phyloP scores from a whole-genome alignment of 805 yeast species.

The Wickerhamomyces rabaulensis region DNA sequence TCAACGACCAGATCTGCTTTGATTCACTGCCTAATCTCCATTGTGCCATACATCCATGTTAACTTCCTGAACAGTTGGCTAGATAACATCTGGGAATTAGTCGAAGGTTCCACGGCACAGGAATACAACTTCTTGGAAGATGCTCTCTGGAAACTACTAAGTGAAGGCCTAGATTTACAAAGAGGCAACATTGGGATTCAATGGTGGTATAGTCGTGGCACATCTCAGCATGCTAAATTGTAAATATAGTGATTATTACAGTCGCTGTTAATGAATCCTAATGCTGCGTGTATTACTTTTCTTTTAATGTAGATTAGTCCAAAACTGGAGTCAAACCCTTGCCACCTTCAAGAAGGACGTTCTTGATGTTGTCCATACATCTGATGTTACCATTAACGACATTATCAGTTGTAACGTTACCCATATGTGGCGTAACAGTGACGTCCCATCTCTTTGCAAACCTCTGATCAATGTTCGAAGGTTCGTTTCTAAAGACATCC shows the following conservation, averaged over 20 bases:
- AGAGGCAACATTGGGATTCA: slow-evolving; percentile 47
- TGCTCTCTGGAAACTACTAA: slow-evolving; percentile 47
- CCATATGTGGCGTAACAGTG: slow-evolving; percentile 57
- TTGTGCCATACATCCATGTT: slow-evolving; percentile 48
- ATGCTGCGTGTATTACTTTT: neutral
- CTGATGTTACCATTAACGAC: slow-evolving; percentile 43
- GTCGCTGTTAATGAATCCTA: neutral
- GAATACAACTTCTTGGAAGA: slow-evolving; percentile 37
- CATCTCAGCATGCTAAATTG: neutral
- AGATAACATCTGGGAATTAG: slow-evolving; percentile 33
- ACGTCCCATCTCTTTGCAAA: slow-evolving; percentile 57
- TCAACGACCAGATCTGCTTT: slow-evolving; percentile 42
- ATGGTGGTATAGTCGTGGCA: slow-evolving; percentile 54
- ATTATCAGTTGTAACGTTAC: slow-evolving; percentile 60
- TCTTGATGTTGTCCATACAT: slow-evolving; percentile 46
- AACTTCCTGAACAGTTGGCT: slow-evolving; percentile 42
- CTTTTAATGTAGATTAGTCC: neutral
- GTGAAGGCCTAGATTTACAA: slow-evolving; percentile 54
- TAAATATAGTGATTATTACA: neutral
- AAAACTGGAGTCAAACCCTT: slow-evolving; percentile 1
- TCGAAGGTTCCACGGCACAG: slow-evolving; percentile 26
- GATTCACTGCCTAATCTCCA: slow-evolving; percentile 39
- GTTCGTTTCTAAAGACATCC: slow-evolving; percentile 70
- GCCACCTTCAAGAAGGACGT: slow-evolving; percentile 19
- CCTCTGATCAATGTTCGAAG: slow-evolving; percentile 41